Base-by-base conservation (phyloP, 208 protist genomes). In the Herpetomonas samuelpessoai region DNA sequence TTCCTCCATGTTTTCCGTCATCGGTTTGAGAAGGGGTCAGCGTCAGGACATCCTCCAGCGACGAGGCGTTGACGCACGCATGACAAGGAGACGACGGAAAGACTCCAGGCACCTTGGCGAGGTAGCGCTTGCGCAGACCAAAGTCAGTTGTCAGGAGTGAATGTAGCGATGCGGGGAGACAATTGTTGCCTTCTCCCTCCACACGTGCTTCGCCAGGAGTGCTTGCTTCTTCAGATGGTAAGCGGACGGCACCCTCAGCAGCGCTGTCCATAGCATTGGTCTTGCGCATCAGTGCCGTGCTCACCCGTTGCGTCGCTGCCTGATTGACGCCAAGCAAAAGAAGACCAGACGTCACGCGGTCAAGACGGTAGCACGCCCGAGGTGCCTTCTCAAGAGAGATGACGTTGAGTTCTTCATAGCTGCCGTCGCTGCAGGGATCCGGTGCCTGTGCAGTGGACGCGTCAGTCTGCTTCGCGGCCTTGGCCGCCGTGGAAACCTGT, bases 321-420 rank as follows among this genome's bases (percentile, higher is more conserved):
- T 67, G 70, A 18, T 52, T 60, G 14, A 92, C 81, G 14, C 73
- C 86, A 19, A 90, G 62, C 25, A 94, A 67, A 27, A 96, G 61
- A 4, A 96, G 75, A 39, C 92, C 92, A 21, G 85, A 95, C 2
- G 92, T 97, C 2, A 86, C 88, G 60, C 88, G 92, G 65, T 97
- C 92, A 2, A 97, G 73, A 12, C 92, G 72, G 50, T 95, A 81
- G 60, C 88, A 95, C 4, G 88, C 78, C 21, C 88, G 73, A 7
- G 83, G 84, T 0, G 73, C 41, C 25, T 84, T 81, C 14, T 77
- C 65, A 1, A 84, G 71, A 3, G 65, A 22, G 0, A 93, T 71
- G 10, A 53, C 70, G 25, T 77, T 55, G 31, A 19, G 21, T n/a
- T 48, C 59, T 48, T 28, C 47, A 7, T 57, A 24, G 19, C 0